phyloP scores from a whole-genome alignment of 352 stramenopile species.

The Pythium aristosporum region DNA sequence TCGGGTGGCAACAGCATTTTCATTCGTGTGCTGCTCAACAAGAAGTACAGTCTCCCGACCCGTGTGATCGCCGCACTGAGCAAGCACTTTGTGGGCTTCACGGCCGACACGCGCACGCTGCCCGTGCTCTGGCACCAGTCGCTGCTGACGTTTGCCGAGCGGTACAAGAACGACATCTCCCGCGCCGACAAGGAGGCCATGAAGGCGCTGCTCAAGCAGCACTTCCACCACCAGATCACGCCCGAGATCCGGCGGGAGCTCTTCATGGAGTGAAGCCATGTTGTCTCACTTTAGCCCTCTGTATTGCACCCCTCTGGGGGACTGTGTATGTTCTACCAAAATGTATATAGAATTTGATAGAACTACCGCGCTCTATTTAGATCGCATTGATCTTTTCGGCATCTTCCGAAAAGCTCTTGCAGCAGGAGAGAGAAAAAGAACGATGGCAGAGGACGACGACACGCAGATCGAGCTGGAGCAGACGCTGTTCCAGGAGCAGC shows the following conservation, averaged over 20 bases:
- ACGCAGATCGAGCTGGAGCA: conserved; percentile 54
- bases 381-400: conserved; percentile 20
- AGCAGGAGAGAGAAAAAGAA: conserved; percentile 3
- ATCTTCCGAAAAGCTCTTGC: not conserved
- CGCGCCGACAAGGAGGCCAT: conserved; percentile 94
- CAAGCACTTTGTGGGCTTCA: conserved; percentile 96
- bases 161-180: conserved; percentile 98
- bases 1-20: conserved; percentile 98
- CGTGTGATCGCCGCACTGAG: conserved; percentile 96
- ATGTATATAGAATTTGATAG: conserved; percentile 34
- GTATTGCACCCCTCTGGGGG: not conserved
- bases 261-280: conserved; percentile 59
- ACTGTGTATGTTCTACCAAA: conserved; percentile 19
- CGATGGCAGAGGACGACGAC: conserved; percentile 3
- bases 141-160: conserved; percentile 96
- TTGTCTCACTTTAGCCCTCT: not conserved
- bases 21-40: conserved; percentile 98
- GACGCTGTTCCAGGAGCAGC: conserved; percentile 67
- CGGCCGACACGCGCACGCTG: conserved; percentile 80
- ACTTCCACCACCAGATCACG: conserved; percentile 97
- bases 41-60: conserved; percentile 99
- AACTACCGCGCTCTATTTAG: conserved; percentile 24
- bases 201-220: conserved; percentile 89
- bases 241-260: conserved; percentile 98
- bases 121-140: conserved; percentile 99